phyloP scores from a whole-genome alignment of 2,329 filamentous ascomycete genomes.

The Plectosphaerella plurivora region DNA sequence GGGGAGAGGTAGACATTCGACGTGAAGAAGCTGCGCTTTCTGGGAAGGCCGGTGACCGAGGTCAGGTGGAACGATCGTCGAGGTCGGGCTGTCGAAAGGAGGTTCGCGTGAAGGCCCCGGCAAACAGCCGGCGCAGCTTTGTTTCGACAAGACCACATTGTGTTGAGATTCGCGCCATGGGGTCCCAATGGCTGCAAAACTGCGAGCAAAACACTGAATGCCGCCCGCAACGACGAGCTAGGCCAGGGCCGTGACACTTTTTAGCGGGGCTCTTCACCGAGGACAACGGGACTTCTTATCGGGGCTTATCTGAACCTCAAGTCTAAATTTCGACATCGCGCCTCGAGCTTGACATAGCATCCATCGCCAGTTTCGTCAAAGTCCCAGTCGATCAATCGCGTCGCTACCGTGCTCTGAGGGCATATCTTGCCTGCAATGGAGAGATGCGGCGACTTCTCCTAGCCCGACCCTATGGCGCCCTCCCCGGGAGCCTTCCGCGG shows the following conservation, averaged over 20 bases:
- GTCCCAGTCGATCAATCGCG: not conserved
- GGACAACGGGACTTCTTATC: not conserved
- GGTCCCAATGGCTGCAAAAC: not conserved
- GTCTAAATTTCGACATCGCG: too few relatives aligned
- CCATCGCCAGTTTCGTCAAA: too few relatives aligned
- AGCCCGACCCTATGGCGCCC: constrained; percentile 5
- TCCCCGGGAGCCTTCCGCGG: constrained; percentile 8
- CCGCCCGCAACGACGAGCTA: too few relatives aligned
- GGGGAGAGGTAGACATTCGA: constrained; percentile 54
- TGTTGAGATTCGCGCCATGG: constrained; percentile 5
- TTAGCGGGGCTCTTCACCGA: not conserved
- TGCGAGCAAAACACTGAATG: too few relatives aligned
- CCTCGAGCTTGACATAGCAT: too few relatives aligned
- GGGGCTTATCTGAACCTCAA: constrained; percentile 1
- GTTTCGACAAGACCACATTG: constrained; percentile 8
- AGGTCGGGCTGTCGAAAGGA: constrained; percentile 7
- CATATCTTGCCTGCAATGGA: constrained; percentile 7
- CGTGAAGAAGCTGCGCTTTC: constrained; percentile 61
- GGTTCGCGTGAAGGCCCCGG: constrained; percentile 7
- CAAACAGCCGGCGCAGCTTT: constrained; percentile 8
- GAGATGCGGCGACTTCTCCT: constrained; percentile 10
- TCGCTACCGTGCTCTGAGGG: constrained; percentile 1
- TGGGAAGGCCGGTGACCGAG: constrained; percentile 37
- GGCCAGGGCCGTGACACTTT: too few relatives aligned
- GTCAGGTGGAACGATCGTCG: constrained; percentile 42